Evolutionary conservation across 441 rosid species (phyloP), one percentile per base, ranked within the genome.

Genomic region (Aleurites moluccanus): DNA sequence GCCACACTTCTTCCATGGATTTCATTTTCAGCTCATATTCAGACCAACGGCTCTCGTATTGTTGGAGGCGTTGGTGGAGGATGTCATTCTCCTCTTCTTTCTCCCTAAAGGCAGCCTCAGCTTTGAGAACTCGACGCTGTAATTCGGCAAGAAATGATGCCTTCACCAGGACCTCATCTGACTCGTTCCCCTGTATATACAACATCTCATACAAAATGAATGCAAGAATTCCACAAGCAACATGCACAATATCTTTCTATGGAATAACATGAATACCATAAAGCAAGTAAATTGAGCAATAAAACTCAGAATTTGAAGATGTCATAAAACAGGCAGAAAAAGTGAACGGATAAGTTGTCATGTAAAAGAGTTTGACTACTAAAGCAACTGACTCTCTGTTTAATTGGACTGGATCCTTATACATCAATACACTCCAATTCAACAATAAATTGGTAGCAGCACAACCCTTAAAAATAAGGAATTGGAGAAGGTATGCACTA

Each of bases 1-100:
- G 99, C 98, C 99, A 94, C 76, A 92, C 91, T 79, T 96, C 98
- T 82, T 96, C 99, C 99, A 96, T 96, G 70, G 99, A 96, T 81
- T 93, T 96, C 99, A 96, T 94, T 83, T 94, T 96, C 61, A 87
- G 78, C 83, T 96, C 98, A 40, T 92, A 93, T 70, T 96, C 98
- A 20, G 94, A 92, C 99, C 99, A 96, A 47, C 98, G 96, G 81
- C 83, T 91, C 81, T 96, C 97, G 28, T 96, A 94, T 73, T 93
- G 99, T 70, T 91, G 98, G 82, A 94, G 91, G 40, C 97, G 87
- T 77, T 96, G 98, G 45, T 91, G 93, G 73, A 96, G 91, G 77
- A 96, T 91, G 77, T 93, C 99, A 60, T 92, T 93, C 84, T 94
- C 99, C 71, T 93, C 99, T 82, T 96, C 99, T 80, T 91, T 96